phyloP scores from a whole-genome alignment of 2,329 filamentous ascomycete species.

The Sporothrix protearum region DNA sequence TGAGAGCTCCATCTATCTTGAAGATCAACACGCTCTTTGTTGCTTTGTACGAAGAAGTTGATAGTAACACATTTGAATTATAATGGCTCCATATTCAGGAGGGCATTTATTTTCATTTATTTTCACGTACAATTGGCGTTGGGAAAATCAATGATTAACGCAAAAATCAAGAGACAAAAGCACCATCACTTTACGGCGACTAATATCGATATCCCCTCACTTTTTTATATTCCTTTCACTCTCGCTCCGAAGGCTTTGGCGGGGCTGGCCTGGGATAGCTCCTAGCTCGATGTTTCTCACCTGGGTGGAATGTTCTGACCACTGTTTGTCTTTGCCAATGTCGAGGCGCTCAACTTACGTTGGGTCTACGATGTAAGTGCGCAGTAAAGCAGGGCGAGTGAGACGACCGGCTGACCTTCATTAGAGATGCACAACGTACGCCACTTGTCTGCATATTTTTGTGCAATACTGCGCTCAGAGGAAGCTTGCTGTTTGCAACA shows the following conservation, averaged over 20 bases:
- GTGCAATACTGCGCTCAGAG: neutral
- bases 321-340: neutral
- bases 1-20: neutral
- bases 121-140: no score
- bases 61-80: no score
- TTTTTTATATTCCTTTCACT: no score
- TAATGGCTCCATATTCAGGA: no score
- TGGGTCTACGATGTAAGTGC: neutral
- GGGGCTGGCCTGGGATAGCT: neutral
- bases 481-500: neutral
- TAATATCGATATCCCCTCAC: no score
- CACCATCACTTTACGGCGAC: no score
- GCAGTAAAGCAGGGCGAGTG: neutral
- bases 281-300: neutral
- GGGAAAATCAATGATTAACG: no score
- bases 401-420: neutral
- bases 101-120: no score
- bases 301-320: neutral
- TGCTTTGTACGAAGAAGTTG: neutral
- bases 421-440: neutral
- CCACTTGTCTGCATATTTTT: neutral
- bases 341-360: neutral
- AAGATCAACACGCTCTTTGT: neutral
- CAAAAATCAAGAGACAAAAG: no score
- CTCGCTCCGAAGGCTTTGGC: neutral